Evolutionary conservation across 345 rosid genomes (phyloP).

Genomic region (Noccaea bulbosa): DNA sequence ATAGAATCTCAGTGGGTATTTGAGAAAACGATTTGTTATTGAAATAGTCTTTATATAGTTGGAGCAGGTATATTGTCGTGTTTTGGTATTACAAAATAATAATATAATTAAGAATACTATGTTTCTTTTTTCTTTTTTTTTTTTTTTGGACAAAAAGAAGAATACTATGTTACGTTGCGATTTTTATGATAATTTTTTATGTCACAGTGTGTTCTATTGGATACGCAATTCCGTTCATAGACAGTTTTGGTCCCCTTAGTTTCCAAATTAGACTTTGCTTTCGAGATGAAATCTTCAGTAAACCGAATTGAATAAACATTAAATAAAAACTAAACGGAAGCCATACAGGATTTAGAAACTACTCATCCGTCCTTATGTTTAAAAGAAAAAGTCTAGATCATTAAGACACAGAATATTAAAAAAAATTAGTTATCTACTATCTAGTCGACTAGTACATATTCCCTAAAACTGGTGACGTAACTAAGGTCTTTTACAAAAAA

Average conservation of each 20-base stretch:
- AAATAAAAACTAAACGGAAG: too few relatives aligned
- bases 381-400: too few relatives aligned
- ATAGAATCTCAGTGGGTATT: conserved; percentile 42
- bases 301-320: not conserved
- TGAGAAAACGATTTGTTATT: conserved; percentile 26
- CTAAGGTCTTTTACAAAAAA: too few relatives aligned
- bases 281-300: conserved; percentile 8
- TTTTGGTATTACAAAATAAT: not conserved
- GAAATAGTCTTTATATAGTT: conserved; percentile 41
- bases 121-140: too few relatives aligned
- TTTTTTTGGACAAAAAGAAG: too few relatives aligned
- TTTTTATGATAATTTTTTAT: conserved; percentile 7
- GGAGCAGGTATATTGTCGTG: conserved; percentile 44
- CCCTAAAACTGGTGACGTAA: too few relatives aligned
- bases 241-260: conserved; percentile 21
- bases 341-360: too few relatives aligned
- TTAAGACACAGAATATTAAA: too few relatives aligned
- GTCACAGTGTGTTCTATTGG: conserved; percentile 19
- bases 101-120: conserved; percentile 30
- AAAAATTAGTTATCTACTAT: too few relatives aligned
- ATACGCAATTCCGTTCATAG: conserved; percentile 14
- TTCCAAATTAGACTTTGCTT: conserved; percentile 33
- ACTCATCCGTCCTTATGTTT: too few relatives aligned
- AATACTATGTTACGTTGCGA: conserved; percentile 27
- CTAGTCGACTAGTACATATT: too few relatives aligned